Percentiles rank a stretch among this genome's conserved stretches.
Evolutionary conservation across 331 rosid species (phyloP).

Genomic region (Arachis monticola): DNA sequence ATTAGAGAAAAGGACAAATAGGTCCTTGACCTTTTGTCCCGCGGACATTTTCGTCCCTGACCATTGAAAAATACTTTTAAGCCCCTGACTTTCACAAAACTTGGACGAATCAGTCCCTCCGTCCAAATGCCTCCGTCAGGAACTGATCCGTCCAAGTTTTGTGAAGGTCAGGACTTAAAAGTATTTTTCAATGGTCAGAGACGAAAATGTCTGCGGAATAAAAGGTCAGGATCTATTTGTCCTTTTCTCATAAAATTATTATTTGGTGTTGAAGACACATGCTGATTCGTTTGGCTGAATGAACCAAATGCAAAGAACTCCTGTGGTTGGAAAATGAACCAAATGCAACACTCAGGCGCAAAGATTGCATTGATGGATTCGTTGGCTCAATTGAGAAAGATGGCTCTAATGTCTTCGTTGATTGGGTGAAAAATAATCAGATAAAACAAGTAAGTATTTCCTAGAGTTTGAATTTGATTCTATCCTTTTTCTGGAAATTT

Average conservation of each 20-base stretch:
- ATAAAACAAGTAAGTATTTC: constrained; percentile 62
- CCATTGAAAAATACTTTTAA: no score
- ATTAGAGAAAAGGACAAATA: no score
- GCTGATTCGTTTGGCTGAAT: neutral
- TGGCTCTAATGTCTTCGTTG: constrained; percentile 77
- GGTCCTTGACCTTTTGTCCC: no score
- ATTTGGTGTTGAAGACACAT: neutral
- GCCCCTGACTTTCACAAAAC: no score
- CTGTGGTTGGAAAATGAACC: constrained; percentile 83
- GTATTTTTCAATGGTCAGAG: no score
- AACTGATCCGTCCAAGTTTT: no score
- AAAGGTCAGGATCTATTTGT: no score
- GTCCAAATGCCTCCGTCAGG: no score
- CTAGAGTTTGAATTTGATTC: neutral
- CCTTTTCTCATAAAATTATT: neutral
- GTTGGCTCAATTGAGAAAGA: constrained; percentile 80
- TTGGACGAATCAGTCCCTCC: no score
- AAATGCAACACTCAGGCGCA: constrained; percentile 73
- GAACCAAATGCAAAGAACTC: constrained; percentile 51
- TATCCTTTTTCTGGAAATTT: neutral
- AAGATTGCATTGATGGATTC: constrained; percentile 92
- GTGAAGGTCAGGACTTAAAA: no score
- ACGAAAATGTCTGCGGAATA: no score
- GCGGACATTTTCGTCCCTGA: no score
- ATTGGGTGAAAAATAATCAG: constrained; percentile 83